These are phyloP conservation scores for Plasmodium adleri DNA, from an alignment of 169 alveolate genomes.

Conservation along the genomic window DNA sequence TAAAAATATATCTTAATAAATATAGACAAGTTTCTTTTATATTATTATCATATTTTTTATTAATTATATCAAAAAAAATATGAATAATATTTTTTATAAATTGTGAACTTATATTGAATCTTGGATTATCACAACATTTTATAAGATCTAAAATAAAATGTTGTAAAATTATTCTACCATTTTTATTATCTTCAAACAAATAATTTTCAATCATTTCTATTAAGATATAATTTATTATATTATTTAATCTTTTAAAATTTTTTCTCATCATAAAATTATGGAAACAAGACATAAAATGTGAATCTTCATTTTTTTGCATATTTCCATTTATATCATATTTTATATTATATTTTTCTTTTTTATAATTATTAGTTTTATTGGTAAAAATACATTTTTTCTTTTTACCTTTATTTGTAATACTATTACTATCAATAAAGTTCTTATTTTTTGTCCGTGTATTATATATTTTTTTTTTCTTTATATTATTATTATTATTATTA, in stretches of 20 bases:
- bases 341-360: constrained; percentile 5
- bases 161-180: constrained; percentile 50
- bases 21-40: constrained; percentile 53
- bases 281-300: neutral
- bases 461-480: neutral
- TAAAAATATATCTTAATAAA: constrained; percentile 47
- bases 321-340: constrained; percentile 2
- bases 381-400: neutral
- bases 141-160: constrained; percentile 44
- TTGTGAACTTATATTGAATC: constrained; percentile 52
- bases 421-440: neutral
- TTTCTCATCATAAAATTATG: constrained; percentile 35
- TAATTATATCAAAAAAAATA: constrained; percentile 38
- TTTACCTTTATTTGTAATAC: neutral
- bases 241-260: constrained; percentile 59
- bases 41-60: constrained; percentile 53
- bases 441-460: neutral
- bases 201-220: constrained; percentile 63
- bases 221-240: constrained; percentile 44
- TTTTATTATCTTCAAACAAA: constrained; percentile 42
- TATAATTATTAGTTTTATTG: neutral
- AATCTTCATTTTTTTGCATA: neutral
- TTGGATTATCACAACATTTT: constrained; percentile 73
- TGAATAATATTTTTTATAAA: constrained; percentile 54
- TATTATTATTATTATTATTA: neutral